Evolutionary conservation across 2,329 filamentous ascomycete genomes (phyloP).

Genomic region (Fusarium odoratissimum): DNA sequence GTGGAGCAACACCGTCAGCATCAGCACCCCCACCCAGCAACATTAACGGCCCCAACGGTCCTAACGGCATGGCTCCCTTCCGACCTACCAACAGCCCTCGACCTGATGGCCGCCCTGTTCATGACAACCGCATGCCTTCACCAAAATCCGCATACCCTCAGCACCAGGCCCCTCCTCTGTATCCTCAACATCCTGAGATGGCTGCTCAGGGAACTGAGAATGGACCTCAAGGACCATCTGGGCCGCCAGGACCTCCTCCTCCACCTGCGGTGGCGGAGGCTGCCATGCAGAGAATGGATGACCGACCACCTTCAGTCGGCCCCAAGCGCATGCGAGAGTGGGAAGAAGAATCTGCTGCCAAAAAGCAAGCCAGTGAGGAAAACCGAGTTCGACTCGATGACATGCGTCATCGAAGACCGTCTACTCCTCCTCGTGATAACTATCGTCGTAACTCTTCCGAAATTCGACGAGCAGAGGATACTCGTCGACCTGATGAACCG

Average conservation of each 20-base stretch:
- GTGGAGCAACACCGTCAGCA: constrained; percentile 62
- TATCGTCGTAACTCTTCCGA: constrained; percentile 85
- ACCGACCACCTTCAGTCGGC: constrained; percentile 82
- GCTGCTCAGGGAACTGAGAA: constrained; percentile 69
- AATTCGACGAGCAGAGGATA: constrained; percentile 72
- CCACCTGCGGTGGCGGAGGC: constrained; percentile 70
- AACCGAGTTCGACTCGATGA: constrained; percentile 88
- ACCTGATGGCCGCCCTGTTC: constrained; percentile 83
- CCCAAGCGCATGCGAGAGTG: constrained; percentile 91
- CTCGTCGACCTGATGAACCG: constrained; percentile 70
- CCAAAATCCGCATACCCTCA: constrained; percentile 88
- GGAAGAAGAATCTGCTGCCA: constrained; percentile 83
- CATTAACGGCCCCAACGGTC: constrained; percentile 52
- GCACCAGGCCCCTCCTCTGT: constrained; percentile 69
- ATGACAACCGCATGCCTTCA: constrained; percentile 90
- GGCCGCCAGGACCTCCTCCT: constrained; percentile 54
- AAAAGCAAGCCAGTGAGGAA: constrained; percentile 92
- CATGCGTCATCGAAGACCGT: constrained; percentile 80
- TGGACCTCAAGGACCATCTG: constrained; percentile 50
- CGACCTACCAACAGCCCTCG: constrained; percentile 78
- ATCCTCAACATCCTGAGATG: constrained; percentile 77
- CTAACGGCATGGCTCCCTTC: constrained; percentile 75
- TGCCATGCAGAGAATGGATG: constrained; percentile 68
- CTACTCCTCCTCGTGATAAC: constrained; percentile 75
- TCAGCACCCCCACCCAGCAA: constrained; percentile 53